Conservation (phyloP, 208 protist species). For the Leishmania major region DNA sequence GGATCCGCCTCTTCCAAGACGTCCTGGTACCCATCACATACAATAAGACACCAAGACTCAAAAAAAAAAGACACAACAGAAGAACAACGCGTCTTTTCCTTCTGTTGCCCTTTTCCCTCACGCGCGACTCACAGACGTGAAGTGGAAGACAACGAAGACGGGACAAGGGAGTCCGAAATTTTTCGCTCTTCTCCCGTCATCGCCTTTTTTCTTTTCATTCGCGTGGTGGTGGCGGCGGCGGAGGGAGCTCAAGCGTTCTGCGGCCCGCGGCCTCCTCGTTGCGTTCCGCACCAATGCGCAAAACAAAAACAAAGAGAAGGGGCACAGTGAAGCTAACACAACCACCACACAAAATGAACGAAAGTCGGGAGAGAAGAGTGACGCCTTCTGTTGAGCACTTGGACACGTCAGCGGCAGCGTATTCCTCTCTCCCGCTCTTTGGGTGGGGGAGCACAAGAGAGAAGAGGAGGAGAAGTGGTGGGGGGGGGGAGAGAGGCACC, state of each 20-base stretch:
- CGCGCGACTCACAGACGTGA: background rate
- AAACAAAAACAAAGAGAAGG: background rate
- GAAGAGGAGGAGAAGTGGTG: background rate
- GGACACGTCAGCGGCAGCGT: background rate
- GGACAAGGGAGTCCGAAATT: background rate
- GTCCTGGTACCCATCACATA: background rate
- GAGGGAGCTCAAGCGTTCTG: too few relatives aligned
- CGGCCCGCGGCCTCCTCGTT: background rate
- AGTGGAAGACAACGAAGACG: background rate
- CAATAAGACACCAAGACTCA: background rate
- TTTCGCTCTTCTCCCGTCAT: background rate
- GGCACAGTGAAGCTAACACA: background rate
- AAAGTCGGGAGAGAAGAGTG: conserved; percentile 1
- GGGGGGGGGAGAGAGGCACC: background rate
- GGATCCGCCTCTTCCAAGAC: background rate
- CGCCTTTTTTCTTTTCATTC: background rate
- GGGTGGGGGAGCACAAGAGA: too few relatives aligned
- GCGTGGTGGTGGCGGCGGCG: too few relatives aligned
- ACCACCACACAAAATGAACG: background rate
- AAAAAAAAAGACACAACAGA: background rate
- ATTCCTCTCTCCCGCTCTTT: background rate
- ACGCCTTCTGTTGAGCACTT: background rate
- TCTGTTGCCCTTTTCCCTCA: background rate
- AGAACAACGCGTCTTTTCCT: background rate
- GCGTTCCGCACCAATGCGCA: background rate